Evolutionary conservation across 192 early-diverging fungal species (phyloP), one percentile per base, ranked within the genome.

Genomic region (Coemansia sp.): DNA sequence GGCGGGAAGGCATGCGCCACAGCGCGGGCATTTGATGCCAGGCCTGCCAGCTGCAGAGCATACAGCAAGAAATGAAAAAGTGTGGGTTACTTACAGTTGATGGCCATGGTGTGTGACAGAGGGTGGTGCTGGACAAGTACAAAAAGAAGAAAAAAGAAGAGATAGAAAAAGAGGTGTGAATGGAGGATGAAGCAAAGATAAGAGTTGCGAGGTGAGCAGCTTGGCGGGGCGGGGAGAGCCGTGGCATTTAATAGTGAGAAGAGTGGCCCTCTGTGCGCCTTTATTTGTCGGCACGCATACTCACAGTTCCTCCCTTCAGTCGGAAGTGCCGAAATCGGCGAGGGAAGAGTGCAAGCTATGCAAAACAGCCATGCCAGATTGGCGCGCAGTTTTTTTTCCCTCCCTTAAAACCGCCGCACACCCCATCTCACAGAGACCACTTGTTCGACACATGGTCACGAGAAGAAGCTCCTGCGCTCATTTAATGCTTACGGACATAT

Each of bases 221-320:
- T 14, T 7, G n/a, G 35, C 10, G 35, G 12, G 13, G 56, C 1
- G 56, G 28, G 56, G 53, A 34, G 16, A 18, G 35, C 35, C 3
- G 56, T 58, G 56, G 56, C 56, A 37, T 58, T 58, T 3, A 3
- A 58, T 58, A 58, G n/a, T 57, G 55, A 34, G 31, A 34, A 36
- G 33, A 34, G 18, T 34, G 52, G 26, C n/a, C 28, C 28, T 6
- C 4, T 12, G 31, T 16, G 14, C 43, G 43, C 18, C 3, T 47
- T 21, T 47, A 47, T 21, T 21, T 10, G 43, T 47, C 43, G 43
- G 43, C 18, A 0, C 43, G 18, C 43, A 21, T 18, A 47, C 18
- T 47, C 43, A 9, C 43, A 47, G 20, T 8, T 21, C 20, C n/a
- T 55, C 26, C 52, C 14, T 8, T 28, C 3, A 6, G 12, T 26